Base-by-base conservation (phyloP, 1,284 basidiomycete genomes). In the Puccinia polysora region DNA sequence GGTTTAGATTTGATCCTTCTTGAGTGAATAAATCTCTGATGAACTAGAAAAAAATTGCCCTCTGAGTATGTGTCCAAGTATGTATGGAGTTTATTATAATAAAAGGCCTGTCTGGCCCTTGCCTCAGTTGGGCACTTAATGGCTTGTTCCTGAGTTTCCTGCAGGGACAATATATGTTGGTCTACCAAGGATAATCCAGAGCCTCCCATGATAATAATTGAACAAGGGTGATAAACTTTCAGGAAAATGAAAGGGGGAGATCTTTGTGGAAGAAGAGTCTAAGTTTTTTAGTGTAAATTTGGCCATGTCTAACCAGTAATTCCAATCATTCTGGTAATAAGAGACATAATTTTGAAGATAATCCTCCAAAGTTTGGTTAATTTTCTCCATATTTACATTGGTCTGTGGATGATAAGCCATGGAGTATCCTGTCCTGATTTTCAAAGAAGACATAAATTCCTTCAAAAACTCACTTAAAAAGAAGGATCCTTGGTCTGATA, bases 341-440 rank as follows among this genome's bases (percentile, higher is more conserved):
- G 53, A 56, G 30, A 18, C n/a, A 30, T 6, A 56, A 30, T 56
- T 18, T 18, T 28, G 8, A 18, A 56, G 23, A n/a, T 56, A 56
- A 56, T 28, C 53, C 28, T 56, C 53, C 30, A 56, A n/a, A 10
- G 28, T 28, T n/a, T 56, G 53, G n/a, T 28, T 45, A 45, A n/a
- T 45, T n/a, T n/a, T n/a, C n/a, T n/a, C n/a, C n/a, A n/a, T n/a
- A n/a, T n/a, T n/a, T n/a, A n/a, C 36, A 40, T 59, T 32, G 8
- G 30, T 59, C n/a, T 59, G 56, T 7, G 38, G 59, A 45, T 62
- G 59, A 43, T 43, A 62, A 8, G 59, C 59, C 20, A 38, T 62
- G 8, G 59, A 62, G 8, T 43, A 43, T 12, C 36, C 34, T 15
- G 36, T 43, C 34, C n/a, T 3, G 5, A 62, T 62, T 3, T 30